Conservation (phyloP, 2,329 filamentous ascomycete species). For the Decorospora gaudefroyi region DNA sequence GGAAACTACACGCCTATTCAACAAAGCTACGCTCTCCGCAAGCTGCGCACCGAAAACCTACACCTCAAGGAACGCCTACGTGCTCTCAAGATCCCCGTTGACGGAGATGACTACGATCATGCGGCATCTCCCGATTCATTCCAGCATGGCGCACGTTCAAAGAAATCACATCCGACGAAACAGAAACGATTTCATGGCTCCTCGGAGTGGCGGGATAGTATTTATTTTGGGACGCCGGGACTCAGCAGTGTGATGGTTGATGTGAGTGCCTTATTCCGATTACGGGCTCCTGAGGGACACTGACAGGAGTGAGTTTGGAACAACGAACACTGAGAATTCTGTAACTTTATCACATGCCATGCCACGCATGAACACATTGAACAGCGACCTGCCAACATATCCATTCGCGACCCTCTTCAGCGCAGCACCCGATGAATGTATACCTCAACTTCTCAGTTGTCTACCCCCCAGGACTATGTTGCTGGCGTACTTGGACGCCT, state of each 20-base stretch:
- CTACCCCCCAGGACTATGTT: conserved; percentile 50
- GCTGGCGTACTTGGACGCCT: conserved; percentile 48
- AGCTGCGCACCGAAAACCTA: conserved; percentile 53
- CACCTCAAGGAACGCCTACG: conserved; percentile 51
- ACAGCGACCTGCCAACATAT: conserved; percentile 45
- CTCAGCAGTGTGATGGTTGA: conserved; percentile 55
- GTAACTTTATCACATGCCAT: conserved; percentile 51
- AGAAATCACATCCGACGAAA: conserved; percentile 30
- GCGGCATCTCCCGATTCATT: conserved; percentile 28
- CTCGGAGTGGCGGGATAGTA: conserved; percentile 50
- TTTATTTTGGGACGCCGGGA: conserved; percentile 57
- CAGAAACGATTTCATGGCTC: conserved; percentile 49
- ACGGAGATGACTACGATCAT: conserved; percentile 46
- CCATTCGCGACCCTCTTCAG: conserved; percentile 54
- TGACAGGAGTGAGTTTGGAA: conserved; percentile 49
- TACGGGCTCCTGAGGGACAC: conserved; percentile 9
- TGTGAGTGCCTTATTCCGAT: conserved; percentile 33
- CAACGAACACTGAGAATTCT: conserved; percentile 44
- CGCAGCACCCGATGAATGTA: conserved; percentile 41
- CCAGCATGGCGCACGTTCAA: conserved; percentile 28
- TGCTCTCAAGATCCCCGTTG: conserved; percentile 39
- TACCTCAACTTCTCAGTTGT: conserved; percentile 45
- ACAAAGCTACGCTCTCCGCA: conserved; percentile 55
- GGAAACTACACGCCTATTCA: conserved; percentile 54
- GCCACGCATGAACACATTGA: conserved; percentile 53